Conservation (phyloP, 305 asterid genomes). For the Ilex paraguariensis region DNA sequence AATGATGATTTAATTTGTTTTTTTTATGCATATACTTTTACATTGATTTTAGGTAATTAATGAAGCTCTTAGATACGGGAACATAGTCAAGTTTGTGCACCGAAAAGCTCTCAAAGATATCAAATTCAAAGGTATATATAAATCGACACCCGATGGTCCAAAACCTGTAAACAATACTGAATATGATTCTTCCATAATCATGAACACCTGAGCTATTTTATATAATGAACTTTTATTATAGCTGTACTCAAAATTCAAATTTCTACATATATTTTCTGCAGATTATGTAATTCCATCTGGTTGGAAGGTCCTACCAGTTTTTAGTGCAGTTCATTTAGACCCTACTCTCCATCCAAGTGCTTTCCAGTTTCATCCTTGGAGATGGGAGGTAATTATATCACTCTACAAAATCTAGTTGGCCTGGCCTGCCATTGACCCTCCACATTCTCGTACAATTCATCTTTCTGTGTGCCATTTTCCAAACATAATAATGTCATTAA, state of each 20-base stretch:
- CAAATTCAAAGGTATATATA: conserved; percentile 56
- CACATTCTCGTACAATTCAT: too few relatives aligned
- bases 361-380: conserved; percentile 55
- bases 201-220: not conserved
- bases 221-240: too few relatives aligned
- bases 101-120: conserved; percentile 81
- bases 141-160: not conserved
- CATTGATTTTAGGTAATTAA: conserved; percentile 57
- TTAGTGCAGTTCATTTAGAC: conserved; percentile 76
- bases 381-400: conserved; percentile 55
- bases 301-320: conserved; percentile 82
- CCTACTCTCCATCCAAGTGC: conserved; percentile 55
- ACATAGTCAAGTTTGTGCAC: conserved; percentile 87
- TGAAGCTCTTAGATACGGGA: conserved; percentile 84
- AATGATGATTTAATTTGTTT: conserved; percentile 1
- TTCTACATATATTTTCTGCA: conserved; percentile 13
- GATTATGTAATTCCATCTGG: conserved; percentile 74
- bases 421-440: not conserved
- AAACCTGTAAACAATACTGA: not conserved
- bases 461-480: not conserved
- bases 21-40: conserved; percentile 9
- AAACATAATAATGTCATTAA: too few relatives aligned
- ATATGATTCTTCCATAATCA: not conserved
- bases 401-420: not conserved
- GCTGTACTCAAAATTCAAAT: not conserved